These are phyloP conservation scores for Amanita thiersii DNA, from an alignment of 768 basidiomycete species.

Conservation along the genomic window DNA sequence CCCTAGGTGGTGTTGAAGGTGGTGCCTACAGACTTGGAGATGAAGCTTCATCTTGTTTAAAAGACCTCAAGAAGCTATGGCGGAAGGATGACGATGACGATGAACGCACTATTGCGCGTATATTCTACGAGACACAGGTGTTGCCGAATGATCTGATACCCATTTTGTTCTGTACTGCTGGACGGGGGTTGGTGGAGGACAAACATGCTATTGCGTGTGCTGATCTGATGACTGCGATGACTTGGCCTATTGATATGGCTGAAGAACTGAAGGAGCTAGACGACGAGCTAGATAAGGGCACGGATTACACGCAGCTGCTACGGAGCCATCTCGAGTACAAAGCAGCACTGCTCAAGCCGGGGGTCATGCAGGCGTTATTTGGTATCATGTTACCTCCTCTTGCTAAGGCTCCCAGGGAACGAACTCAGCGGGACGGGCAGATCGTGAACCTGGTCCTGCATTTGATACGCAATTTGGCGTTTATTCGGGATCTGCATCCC, in stretches of 20 bases:
- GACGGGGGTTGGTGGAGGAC: slow-evolving; percentile 71
- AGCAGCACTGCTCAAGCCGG: slow-evolving; percentile 60
- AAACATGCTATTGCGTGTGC: slow-evolving; percentile 76
- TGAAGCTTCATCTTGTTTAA: slow-evolving; percentile 75
- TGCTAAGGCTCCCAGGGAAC: slow-evolving; percentile 58
- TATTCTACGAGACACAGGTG: slow-evolving; percentile 85
- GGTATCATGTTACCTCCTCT: slow-evolving; percentile 73
- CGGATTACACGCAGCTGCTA: slow-evolving; percentile 84
- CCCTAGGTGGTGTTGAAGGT: slow-evolving; percentile 69
- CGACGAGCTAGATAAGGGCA: slow-evolving; percentile 68
- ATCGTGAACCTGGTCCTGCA: slow-evolving; percentile 85
- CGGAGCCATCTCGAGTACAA: slow-evolving; percentile 88
- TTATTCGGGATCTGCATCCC: slow-evolving; percentile 80
- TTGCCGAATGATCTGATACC: slow-evolving; percentile 84
- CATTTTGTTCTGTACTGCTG: slow-evolving; percentile 75
- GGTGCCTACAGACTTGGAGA: slow-evolving; percentile 71
- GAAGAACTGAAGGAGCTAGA: slow-evolving; percentile 91
- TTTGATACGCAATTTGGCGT: slow-evolving; percentile 87
- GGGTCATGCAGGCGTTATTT: slow-evolving; percentile 64
- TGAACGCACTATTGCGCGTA: slow-evolving; percentile 89
- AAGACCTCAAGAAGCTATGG: slow-evolving; percentile 95
- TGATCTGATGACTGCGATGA: slow-evolving; percentile 94
- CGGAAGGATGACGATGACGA: slow-evolving; percentile 95
- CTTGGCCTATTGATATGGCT: slow-evolving; percentile 96
- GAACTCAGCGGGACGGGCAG: slow-evolving; percentile 75